Conservation (phyloP, 495 filamentous ascomycete species). For the Trypethelium eluteriae region DNA sequence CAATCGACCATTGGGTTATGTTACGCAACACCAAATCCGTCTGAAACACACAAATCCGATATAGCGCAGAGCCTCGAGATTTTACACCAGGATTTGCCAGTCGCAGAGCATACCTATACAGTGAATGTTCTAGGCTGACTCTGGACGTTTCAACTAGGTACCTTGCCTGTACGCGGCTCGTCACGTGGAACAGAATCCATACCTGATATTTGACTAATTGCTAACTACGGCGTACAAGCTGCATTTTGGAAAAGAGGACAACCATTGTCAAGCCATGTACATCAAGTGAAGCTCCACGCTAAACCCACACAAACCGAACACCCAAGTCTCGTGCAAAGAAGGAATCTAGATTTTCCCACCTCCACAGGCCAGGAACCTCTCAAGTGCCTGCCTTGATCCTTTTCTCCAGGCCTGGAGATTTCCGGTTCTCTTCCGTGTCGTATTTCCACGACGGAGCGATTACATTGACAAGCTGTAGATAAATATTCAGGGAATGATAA, state of each 20-base stretch:
- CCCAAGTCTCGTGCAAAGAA: background rate
- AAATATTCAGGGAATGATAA: background rate
- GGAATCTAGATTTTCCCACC: constrained; percentile 3
- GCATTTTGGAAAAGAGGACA: background rate
- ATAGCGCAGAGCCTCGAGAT: background rate
- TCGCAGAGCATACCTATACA: too few species aligned
- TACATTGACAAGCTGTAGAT: background rate
- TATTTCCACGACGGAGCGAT: background rate
- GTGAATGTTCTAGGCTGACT: too few species aligned
- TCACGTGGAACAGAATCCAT: too few species aligned
- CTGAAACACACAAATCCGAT: background rate
- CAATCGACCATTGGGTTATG: background rate
- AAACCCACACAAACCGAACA: background rate
- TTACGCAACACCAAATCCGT: background rate
- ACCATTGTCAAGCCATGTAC: background rate
- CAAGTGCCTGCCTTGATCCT: background rate
- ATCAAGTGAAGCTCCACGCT: background rate
- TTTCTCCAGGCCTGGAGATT: background rate
- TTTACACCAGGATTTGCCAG: too few species aligned
- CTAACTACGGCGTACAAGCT: background rate
- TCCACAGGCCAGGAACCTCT: background rate
- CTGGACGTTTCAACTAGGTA: too few species aligned
- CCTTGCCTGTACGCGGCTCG: too few species aligned
- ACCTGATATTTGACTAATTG: background rate
- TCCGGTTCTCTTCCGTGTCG: background rate